A percentile compares a stretch with the other conserved stretches of the same genome.
phyloP scores from a whole-genome alignment of 495 filamentous ascomycete genomes.

The Terfezia claveryi region DNA sequence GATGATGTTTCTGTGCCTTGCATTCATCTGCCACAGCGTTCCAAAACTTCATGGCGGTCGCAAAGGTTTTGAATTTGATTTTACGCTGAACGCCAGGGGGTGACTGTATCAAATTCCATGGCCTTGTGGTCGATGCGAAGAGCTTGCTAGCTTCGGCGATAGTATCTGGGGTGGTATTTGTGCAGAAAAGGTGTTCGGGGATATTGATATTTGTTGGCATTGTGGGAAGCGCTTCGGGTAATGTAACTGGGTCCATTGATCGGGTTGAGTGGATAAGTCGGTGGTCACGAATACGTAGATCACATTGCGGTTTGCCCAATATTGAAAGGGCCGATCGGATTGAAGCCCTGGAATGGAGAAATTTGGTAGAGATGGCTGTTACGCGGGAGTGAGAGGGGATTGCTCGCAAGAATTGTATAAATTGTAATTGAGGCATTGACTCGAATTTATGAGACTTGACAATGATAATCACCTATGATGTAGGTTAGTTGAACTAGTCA shows the following conservation, averaged over 20 bases:
- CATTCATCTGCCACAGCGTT: constrained; percentile 33
- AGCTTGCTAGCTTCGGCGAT: not conserved
- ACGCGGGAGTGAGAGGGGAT: too few species aligned
- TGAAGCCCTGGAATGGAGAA: too few species aligned
- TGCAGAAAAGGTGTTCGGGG: not conserved
- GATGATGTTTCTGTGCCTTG: constrained; percentile 35
- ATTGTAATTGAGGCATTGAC: too few species aligned
- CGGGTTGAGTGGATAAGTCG: not conserved
- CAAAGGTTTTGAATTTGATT: not conserved
- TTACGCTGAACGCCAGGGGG: not conserved
- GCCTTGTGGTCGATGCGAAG: not conserved
- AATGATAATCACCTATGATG: too few species aligned
- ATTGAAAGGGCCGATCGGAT: too few species aligned
- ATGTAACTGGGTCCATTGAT: not conserved
- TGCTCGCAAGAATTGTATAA: too few species aligned
- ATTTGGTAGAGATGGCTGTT: too few species aligned
- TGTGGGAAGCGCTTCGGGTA: not conserved
- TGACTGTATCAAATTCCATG: not conserved
- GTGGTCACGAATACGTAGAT: not conserved
- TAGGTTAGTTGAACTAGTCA: too few species aligned
- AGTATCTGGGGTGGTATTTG: not conserved
- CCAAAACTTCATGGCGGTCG: constrained; percentile 30
- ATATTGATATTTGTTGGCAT: not conserved
- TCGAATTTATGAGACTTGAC: too few species aligned
- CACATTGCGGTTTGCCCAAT: too few species aligned